These are phyloP conservation scores for Diatrype stigma DNA, from an alignment of 2,329 filamentous ascomycete genomes.

Conservation along the genomic window DNA sequence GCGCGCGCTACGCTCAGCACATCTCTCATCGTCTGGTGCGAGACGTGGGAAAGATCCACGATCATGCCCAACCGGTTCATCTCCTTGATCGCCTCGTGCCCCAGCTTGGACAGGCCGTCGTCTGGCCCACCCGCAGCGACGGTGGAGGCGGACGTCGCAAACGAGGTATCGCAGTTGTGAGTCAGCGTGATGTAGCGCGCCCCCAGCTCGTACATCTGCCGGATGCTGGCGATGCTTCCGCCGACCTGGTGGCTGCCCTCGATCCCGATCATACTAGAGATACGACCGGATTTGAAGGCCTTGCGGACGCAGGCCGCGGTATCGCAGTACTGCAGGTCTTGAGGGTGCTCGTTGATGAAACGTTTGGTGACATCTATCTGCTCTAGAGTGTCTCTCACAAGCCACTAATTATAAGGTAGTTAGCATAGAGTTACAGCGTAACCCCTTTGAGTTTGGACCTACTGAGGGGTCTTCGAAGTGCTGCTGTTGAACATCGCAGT, in stretches of 20 bases:
- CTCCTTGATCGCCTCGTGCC: background rate
- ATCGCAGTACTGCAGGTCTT: background rate
- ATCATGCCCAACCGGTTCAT: background rate
- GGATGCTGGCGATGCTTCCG: conserved; percentile 15
- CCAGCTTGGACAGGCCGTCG: background rate
- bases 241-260: conserved; percentile 21
- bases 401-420: conserved; percentile 6
- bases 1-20: background rate
- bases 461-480: conserved; percentile 23
- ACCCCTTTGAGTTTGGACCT: conserved; percentile 3
- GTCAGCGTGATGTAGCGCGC: conserved; percentile 19
- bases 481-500: conserved; percentile 19
- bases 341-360: background rate
- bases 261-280: conserved; percentile 22
- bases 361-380: background rate
- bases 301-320: background rate
- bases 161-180: conserved; percentile 7
- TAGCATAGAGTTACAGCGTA: background rate
- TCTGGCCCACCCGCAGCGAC: conserved; percentile 27
- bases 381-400: conserved; percentile 12
- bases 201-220: conserved; percentile 20
- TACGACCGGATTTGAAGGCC: conserved; percentile 15
- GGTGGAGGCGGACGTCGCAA: conserved; percentile 1
- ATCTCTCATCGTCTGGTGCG: background rate
- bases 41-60: background rate